Percentiles rank a stretch among this genome's conserved stretches.
These are phyloP conservation scores for Hibiscus tridactylites DNA, from an alignment of 345 rosid genomes.

Conservation along the genomic window DNA sequence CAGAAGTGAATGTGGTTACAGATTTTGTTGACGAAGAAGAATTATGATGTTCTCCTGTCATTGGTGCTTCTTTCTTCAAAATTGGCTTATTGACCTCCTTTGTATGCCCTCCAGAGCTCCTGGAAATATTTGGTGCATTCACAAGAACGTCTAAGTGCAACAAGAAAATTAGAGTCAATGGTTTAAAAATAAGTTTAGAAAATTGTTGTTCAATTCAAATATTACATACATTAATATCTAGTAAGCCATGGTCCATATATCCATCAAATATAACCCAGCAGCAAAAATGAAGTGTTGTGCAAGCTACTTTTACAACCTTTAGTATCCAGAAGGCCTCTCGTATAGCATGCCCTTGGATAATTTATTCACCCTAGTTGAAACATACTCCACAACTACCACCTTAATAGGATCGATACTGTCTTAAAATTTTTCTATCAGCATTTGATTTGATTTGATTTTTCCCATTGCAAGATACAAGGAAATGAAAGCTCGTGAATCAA, in stretches of 20 bases:
- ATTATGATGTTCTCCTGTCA: conserved; percentile 4
- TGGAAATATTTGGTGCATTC: conserved; percentile 12
- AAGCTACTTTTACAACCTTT: background rate
- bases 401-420: background rate
- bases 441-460: background rate
- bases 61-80: conserved; percentile 4
- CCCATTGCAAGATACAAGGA: background rate
- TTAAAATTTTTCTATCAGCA: background rate
- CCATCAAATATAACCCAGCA: background rate
- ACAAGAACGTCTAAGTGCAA: conserved; percentile 12
- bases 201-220: background rate
- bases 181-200: background rate
- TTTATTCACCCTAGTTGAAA: background rate
- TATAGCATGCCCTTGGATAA: background rate
- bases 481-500: background rate
- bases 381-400: background rate
- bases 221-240: background rate
- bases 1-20: conserved; percentile 10
- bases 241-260: background rate
- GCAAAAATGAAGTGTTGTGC: background rate
- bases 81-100: conserved; percentile 16
- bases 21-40: conserved; percentile 12
- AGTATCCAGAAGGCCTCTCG: background rate
- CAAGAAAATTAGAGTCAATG: background rate
- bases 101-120: conserved; percentile 15